Base-by-base conservation (phyloP, 768 basidiomycete species). In the Boletellus ananiceps region DNA sequence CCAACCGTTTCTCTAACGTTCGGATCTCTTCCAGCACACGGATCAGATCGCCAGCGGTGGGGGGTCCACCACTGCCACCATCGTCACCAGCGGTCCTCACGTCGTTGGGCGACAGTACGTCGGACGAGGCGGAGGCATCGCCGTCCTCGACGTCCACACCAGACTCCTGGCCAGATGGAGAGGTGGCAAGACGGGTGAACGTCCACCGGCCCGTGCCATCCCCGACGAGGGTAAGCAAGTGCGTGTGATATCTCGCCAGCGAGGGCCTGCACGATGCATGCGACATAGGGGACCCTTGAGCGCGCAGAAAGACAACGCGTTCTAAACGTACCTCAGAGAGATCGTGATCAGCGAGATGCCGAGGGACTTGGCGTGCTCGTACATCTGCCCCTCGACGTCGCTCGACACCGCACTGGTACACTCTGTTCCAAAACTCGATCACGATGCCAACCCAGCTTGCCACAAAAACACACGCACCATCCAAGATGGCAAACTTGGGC, bases 361-460 rank as follows among this genome's bases (percentile, higher is more conserved):
- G 12, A 90, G 73, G 29, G 82, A 77, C 68, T 96, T 96, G 25
- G 88, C 86, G 55, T 90, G 83, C 64, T 94, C 88, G 71, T 97
- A 98, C 90, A 98, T 93, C 55, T 82, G 75, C 0, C 93, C 93
- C 65, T 98, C 94, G 18, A 97, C 93, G 63, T 98, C 95, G 54
- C 88, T 90, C 12, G 92, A 94, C 9, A 98, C 92, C 1, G 94
- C 95, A 47, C 88, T 91, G 6, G 94, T 97, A 67, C 93, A 96
- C 62, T 98, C 93, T 88, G 61, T 40, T 8, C 9, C 29, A 29
- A 49, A 12, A 16, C 14, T 11, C 8, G 4, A 54, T 48, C 25
- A 57, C 53, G 14, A 5, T 31, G 27, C 2, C 2, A 0, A 37
- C 23, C 19, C 23, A 4, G 21, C 8, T 13, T 0, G 25, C 29